phyloP scores from a whole-genome alignment of 2,329 filamentous ascomycete genomes.

The Nigrograna mackinnonii region DNA sequence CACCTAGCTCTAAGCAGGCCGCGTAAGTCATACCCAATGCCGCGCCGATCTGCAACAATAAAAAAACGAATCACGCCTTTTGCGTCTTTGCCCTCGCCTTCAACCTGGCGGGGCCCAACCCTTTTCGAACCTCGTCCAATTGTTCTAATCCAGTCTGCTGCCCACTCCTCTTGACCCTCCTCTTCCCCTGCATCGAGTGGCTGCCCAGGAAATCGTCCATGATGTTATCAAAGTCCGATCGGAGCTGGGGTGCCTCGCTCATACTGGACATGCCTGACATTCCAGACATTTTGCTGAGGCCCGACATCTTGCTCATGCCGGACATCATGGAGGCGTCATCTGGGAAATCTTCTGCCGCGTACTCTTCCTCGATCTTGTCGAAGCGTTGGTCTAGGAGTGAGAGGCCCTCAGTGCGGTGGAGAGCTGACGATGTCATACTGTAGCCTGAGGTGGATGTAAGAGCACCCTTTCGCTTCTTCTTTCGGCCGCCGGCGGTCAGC shows the following conservation, averaged over 20 bases:
- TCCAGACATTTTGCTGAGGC: constrained; percentile 41
- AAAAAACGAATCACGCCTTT: constrained; percentile 9
- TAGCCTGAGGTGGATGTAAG: constrained; percentile 85
- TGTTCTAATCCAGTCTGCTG: constrained; percentile 83
- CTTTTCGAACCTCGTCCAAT: constrained; percentile 84
- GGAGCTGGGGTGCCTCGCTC: constrained; percentile 56
- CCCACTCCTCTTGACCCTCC: constrained; percentile 75
- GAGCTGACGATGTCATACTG: constrained; percentile 88
- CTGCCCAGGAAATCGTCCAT: constrained; percentile 90
- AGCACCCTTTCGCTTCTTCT: constrained; percentile 95
- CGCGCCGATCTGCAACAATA: background rate
- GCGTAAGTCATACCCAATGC: too few species aligned
- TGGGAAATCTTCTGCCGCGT: constrained; percentile 52
- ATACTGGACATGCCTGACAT: constrained; percentile 20
- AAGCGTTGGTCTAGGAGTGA: constrained; percentile 86
- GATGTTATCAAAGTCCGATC: constrained; percentile 83
- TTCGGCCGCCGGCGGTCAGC: constrained; percentile 71
- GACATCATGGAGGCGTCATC: constrained; percentile 52
- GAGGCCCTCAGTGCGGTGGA: constrained; percentile 85
- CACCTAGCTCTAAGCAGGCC: too few species aligned
- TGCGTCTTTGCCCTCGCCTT: constrained; percentile 27
- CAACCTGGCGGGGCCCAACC: constrained; percentile 76
- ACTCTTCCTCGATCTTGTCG: constrained; percentile 85
- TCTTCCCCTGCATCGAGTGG: constrained; percentile 71
- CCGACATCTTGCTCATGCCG: constrained; percentile 56